A percentile compares a stretch with the other conserved stretches of the same genome.
These are phyloP conservation scores for Colletotrichum camelliae DNA, from an alignment of 2,329 filamentous ascomycete species.

Conservation along the genomic window DNA sequence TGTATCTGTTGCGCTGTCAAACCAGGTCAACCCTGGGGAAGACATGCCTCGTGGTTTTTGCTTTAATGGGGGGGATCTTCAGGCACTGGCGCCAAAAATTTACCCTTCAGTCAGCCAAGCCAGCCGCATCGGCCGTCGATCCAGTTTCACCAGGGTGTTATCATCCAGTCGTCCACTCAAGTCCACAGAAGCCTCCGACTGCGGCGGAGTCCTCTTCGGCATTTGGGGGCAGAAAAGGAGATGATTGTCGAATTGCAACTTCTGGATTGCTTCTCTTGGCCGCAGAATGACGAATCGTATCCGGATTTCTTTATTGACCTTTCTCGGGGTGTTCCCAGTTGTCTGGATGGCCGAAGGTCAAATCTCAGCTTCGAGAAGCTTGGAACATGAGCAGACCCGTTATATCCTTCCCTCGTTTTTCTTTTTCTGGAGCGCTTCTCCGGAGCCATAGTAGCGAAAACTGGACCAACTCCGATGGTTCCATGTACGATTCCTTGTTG, in stretches of 20 bases:
- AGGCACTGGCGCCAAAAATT: not conserved
- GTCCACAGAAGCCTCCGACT: not conserved
- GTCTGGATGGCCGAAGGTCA: not conserved
- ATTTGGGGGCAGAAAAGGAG: not conserved
- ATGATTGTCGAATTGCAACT: not conserved
- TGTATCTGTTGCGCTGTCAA: not conserved
- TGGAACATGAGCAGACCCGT: not conserved
- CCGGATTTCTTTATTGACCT: not conserved
- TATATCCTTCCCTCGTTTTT: not conserved
- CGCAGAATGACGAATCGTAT: not conserved
- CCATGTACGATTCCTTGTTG: not conserved
- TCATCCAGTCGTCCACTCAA: not conserved
- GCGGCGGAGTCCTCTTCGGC: not conserved
- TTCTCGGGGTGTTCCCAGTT: not conserved
- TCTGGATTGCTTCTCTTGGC: not conserved
- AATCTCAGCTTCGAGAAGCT: constrained; percentile 7
- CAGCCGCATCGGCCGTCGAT: not conserved
- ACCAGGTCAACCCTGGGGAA: not conserved
- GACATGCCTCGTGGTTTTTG: not conserved
- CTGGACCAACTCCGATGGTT: not conserved
- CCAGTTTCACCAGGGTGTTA: not conserved
- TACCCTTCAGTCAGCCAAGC: not conserved
- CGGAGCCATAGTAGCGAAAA: not conserved
- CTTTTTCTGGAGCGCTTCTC: not conserved
- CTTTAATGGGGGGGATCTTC: not conserved